Evolutionary conservation across 2,329 filamentous ascomycete genomes (phyloP), one percentile per base, ranked within the genome.

Genomic region (Monosporascus sp.): DNA sequence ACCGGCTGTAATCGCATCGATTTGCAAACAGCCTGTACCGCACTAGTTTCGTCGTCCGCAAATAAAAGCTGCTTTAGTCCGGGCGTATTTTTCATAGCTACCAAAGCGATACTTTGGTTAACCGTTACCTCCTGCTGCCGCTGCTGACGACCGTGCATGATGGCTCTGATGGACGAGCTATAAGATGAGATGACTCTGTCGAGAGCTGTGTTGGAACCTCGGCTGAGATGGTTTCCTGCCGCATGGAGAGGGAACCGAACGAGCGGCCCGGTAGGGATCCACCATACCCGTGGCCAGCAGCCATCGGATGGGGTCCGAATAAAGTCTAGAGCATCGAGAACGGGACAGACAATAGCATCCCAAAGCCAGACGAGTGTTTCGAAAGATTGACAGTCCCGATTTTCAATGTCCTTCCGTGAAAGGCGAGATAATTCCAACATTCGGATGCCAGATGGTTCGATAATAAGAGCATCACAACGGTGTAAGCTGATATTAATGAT

Each of bases 181-280:
- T 74, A 75, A 0, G 71, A 74, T 4, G 72, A 75, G 2, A 74
- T 62, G 4, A 68, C 70, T 43, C 67, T 57, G 45, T 72, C 67
- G 1, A 74, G 41, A 0, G 67, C 66, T 0, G 65, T 67, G 11
- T 66, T 52, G 0, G 31, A 31, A 7, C 57, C 60, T 3, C 49
- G 44, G 7, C 50, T 20, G 2, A 37, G 11, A 49, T 73, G 67
- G 35, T 59, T 50, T 11, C 71, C 71, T 0, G 70, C 68, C 0
- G 69, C 68, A 51, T 72, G 69, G 7, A 72, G 40, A 8, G 69
- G 69, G 22, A 72, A 61, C 3, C 55, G 54, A 49, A 8, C 58
- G 2, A 73, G 54, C 0, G 43, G 41, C 1, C 69, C 69, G 0
- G 65, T 71, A 3, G 63, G 60, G 55, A 73, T 63, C 69, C 68